Base-by-base conservation (phyloP, 441 rosid genomes). In the Adansonia grandidieri region DNA sequence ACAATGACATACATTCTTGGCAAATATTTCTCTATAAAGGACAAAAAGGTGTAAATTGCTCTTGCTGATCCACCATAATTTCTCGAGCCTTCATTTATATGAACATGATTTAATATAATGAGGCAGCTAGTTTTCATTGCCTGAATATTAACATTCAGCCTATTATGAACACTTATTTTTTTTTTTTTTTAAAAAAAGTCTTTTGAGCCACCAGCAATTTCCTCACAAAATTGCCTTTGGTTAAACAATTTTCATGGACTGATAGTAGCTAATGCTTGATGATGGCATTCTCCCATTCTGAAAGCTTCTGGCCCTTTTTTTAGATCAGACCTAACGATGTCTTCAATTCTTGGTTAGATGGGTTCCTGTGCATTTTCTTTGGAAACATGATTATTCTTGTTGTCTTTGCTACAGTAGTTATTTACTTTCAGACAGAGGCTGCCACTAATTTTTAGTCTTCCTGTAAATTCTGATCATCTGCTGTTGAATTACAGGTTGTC, bases 401-500 rank as follows among this genome's bases (percentile, higher is more conserved):
- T 74, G 56, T 24, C 17, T 60, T 24, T 32, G 60, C 73, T 51
- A 20, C 24, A 42, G 60, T 14, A 70, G 40, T 74, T 7, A 10
- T 76, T 14, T 37, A 65, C 50, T 32, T 48, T 65, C 20, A 7
- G 42, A 20, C 6, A n/a, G 47, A 70, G 20, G 44, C 60, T 42
- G 19, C 15, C 64, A 11, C 20, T 17, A 11, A 44, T 44, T 6
- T 57, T 57, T 73, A 40, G 50, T 37, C 63, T 37, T 70, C 45
- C 74, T 13, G 45, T 22, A 42, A 72, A 81, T 76, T 72, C 50
- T 58, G 69, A 75, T 75, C 54, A 61, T 50, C n/a, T 8, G 70
- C 48, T 76, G 71, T 79, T 54, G 74, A 53, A 47, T 80, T 86
- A 56, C 83, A 96, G 99, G 99, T 93, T 82, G 90, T 96, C 61